A percentile compares a stretch with the other conserved stretches of the same genome.
phyloP scores from a whole-genome alignment of 1,284 basidiomycete genomes.

The Vanrija sp. region DNA sequence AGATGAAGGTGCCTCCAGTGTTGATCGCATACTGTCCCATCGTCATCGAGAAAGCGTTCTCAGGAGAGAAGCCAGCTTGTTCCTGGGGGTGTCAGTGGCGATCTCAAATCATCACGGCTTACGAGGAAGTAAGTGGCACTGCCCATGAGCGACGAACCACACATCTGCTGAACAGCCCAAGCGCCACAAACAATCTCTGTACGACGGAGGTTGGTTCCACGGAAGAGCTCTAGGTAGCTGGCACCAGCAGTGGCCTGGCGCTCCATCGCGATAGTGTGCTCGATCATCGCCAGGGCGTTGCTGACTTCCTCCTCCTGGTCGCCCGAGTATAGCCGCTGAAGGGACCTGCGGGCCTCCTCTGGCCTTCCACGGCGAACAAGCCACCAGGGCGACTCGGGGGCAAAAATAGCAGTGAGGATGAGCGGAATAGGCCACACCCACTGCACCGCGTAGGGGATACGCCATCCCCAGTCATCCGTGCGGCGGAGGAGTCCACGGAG shows the following conservation, averaged over 20 bases:
- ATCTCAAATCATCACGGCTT: neutral
- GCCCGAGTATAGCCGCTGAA: constrained; percentile 32
- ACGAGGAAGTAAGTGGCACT: constrained; percentile 1
- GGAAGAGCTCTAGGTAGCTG: constrained; percentile 50
- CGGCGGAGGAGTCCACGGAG: constrained; percentile 15
- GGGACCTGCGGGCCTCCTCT: constrained; percentile 41
- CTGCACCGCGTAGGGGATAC: constrained; percentile 10
- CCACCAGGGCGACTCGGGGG: constrained; percentile 42
- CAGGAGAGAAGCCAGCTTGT: constrained; percentile 1
- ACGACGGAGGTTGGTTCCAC: constrained; percentile 44
- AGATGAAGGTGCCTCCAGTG: constrained; percentile 35
- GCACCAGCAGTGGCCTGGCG: constrained; percentile 32
- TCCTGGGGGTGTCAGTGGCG: constrained; percentile 10
- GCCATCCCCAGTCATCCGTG: constrained; percentile 12
- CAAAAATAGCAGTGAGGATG: constrained; percentile 8
- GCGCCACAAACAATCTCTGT: constrained; percentile 45
- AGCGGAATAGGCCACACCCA: constrained; percentile 17
- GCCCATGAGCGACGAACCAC: neutral
- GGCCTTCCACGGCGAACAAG: constrained; percentile 45
- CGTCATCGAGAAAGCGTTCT: neutral
- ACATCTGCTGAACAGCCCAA: neutral
- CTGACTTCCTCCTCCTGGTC: constrained; percentile 32
- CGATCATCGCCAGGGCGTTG: constrained; percentile 42
- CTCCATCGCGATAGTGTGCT: constrained; percentile 18
- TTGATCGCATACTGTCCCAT: constrained; percentile 4